Base-by-base conservation (phyloP, 208 protist species). In the Leishmania gerbilli region DNA sequence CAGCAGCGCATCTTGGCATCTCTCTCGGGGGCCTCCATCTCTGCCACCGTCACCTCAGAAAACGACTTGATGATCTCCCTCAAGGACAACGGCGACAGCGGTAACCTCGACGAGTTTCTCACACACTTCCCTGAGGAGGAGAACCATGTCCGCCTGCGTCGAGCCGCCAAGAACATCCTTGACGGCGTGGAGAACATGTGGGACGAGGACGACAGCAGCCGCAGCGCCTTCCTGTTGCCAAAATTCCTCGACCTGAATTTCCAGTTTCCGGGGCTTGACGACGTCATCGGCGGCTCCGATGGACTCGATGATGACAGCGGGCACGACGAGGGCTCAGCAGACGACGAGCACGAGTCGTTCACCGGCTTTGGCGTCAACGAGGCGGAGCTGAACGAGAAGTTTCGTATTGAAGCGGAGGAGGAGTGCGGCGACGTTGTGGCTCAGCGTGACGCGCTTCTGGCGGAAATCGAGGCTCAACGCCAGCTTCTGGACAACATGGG, bases 91-190 rank as follows among this genome's bases (percentile, higher is more conserved):
- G 85, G 86, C 47, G 88, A 89, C 67, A 79, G 89, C 55, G 45
- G 86, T 42, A 74, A 86, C 21, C 84, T 93, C 55, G 79, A 90
- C 58, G 56, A 90, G 34, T 92, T 95, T 68, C 74, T 94, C 13
- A 84, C 82, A 40, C 87, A 90, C 76, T 94, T 96, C 76, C 93
- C 93, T 0, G 88, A 96, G 68, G 85, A 91, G 62, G 79, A 86
- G 74, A 49, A 86, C 19, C 93, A 96, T 74, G 91, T 96, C 62
- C 85, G 84, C 67, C 83, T 96, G 69, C 89, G 91, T 24, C 87
- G 83, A 24, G 79, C 91, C 79, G 93, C 91, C 27, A 92, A 90
- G 37, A 87, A 80, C 53, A 84, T 96, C 40, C 81, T 96, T 40
- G 86, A 82, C 11, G 89, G 82, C 15, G 71, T 90, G 56, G 86